Evolutionary conservation across 805 yeast genomes (phyloP).

Genomic region (Phaffomyces opuntiae): DNA sequence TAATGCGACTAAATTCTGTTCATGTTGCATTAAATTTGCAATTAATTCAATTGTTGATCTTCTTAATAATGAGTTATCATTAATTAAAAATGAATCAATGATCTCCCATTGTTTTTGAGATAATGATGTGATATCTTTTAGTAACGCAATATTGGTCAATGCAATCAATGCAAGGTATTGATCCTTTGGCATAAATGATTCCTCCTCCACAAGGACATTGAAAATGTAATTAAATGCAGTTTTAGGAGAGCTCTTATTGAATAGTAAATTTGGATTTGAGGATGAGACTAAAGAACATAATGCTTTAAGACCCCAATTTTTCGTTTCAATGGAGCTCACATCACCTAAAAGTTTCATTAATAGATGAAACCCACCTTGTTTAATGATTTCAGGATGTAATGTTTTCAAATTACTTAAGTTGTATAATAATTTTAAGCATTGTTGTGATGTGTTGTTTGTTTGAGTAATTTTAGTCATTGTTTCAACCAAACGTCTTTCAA

Average conservation of each 20-base stretch:
- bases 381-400: conserved; percentile 27
- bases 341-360: conserved; percentile 22
- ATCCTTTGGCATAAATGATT: conserved; percentile 22
- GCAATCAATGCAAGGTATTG: conserved; percentile 55
- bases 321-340: conserved; percentile 6
- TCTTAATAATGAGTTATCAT: conserved; percentile 43
- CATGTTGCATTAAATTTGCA: conserved; percentile 46
- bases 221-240: conserved; percentile 27
- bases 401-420: conserved; percentile 23
- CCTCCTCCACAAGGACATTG: conserved; percentile 28
- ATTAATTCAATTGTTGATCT: conserved; percentile 57
- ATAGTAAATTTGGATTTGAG: conserved; percentile 39
- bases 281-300: conserved; percentile 37
- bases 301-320: conserved; percentile 31
- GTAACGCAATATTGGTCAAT: conserved; percentile 54
- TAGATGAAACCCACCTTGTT: conserved; percentile 40
- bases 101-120: conserved; percentile 33
- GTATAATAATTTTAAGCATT: conserved; percentile 25
- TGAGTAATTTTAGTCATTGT: conserved; percentile 12
- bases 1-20: conserved; percentile 40
- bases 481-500: conserved; percentile 17
- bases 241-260: conserved; percentile 20
- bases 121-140: conserved; percentile 30
- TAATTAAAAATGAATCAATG: conserved; percentile 37
- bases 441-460: conserved; percentile 20